Evolutionary conservation across 2,329 filamentous ascomycete species (phyloP).

Genomic region (Ceratocystis colombiana): DNA sequence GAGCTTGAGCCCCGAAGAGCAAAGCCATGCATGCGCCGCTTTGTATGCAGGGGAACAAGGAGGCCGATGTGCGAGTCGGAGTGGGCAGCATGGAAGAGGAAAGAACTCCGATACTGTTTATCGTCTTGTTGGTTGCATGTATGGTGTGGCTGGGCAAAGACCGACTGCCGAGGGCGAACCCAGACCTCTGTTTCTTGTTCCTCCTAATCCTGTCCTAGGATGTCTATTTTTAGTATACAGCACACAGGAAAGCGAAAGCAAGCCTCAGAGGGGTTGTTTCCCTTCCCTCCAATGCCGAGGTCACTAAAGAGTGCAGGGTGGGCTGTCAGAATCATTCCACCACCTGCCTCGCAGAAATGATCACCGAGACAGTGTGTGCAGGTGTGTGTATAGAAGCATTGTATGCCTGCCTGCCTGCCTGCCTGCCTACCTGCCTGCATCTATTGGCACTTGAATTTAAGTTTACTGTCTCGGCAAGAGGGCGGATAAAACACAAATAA

Average conservation of each 20-base stretch:
- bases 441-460: not conserved
- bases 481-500: not conserved
- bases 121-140: not conserved
- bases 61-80: not conserved
- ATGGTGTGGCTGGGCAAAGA: slow-evolving; percentile 3
- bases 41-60: not conserved
- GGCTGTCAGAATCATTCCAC: not conserved
- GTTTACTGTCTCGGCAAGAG: slow-evolving; percentile 1
- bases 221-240: slow-evolving; percentile 1
- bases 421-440: not conserved
- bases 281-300: not conserved
- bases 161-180: not conserved
- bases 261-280: not conserved
- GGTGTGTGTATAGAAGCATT: slow-evolving; percentile 10
- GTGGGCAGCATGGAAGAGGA: not conserved
- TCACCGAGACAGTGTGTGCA: not conserved
- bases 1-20: not conserved
- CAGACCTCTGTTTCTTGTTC: not conserved
- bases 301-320: not conserved
- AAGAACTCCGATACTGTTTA: not conserved
- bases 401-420: not conserved
- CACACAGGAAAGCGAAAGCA: not conserved
- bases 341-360: not conserved
- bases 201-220: not conserved
- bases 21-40: not conserved